These are phyloP conservation scores for Mycena sanguinolenta DNA, from an alignment of 768 basidiomycete species.

Conservation along the genomic window DNA sequence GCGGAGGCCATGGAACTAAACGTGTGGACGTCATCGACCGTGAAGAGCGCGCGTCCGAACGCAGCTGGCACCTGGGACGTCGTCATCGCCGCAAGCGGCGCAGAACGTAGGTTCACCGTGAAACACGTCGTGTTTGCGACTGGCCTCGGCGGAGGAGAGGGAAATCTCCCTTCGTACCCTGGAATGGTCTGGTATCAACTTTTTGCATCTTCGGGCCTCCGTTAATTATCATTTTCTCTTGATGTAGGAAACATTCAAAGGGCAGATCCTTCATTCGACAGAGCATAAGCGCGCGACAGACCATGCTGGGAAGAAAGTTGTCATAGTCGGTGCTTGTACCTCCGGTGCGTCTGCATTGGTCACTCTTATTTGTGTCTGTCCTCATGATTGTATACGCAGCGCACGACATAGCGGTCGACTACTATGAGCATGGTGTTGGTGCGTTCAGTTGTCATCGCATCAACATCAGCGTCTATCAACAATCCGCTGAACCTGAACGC, in stretches of 20 bases:
- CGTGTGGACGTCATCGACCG: constrained; percentile 61
- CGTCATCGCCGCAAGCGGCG: constrained; percentile 47
- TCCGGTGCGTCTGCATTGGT: constrained; percentile 50
- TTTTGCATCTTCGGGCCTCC: neutral
- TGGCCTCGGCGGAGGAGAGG: constrained; percentile 62
- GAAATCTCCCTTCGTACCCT: constrained; percentile 59
- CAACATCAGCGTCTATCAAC: neutral
- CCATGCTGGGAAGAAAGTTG: constrained; percentile 70
- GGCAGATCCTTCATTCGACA: constrained; percentile 65
- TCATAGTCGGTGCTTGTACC: constrained; percentile 73
- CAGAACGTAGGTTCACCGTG: constrained; percentile 52
- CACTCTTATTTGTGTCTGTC: neutral
- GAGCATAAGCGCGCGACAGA: constrained; percentile 60
- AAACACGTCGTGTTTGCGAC: constrained; percentile 69
- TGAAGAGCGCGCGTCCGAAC: constrained; percentile 48
- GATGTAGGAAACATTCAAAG: constrained; percentile 60
- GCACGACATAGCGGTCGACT: constrained; percentile 30
- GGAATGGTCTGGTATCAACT: constrained; percentile 50
- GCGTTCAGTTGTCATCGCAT: neutral
- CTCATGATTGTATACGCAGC: neutral
- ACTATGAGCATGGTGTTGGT: constrained; percentile 29
- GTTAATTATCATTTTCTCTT: neutral
- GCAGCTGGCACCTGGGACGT: constrained; percentile 57
- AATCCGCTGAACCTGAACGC: neutral
- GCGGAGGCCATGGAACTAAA: constrained; percentile 65